A percentile compares a stretch with the other conserved stretches of the same genome.
Evolutionary conservation across 139 green algal species (phyloP).

Genomic region (Pleodorina starrii): DNA sequence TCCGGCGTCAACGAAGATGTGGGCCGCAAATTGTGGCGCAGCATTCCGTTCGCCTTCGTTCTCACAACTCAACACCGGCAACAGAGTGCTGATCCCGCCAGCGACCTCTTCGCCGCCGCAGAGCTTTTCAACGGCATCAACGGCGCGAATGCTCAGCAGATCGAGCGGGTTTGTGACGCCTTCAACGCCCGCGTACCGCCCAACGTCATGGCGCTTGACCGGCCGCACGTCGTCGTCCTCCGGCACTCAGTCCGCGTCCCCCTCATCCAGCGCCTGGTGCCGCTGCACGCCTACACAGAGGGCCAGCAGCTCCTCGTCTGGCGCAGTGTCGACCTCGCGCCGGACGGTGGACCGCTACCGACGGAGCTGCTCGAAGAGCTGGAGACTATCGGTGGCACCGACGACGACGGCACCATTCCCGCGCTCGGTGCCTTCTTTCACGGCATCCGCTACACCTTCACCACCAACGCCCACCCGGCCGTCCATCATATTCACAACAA

Average conservation of each 20-base stretch:
- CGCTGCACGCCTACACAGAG: background rate
- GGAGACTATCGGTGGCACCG: background rate
- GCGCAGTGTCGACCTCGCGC: background rate
- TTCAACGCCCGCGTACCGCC: background rate
- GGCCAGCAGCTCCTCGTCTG: background rate
- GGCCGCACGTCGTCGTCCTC: background rate
- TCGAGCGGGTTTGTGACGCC: background rate
- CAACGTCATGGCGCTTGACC: background rate
- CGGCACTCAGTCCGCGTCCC: background rate
- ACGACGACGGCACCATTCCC: background rate
- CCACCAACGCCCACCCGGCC: background rate
- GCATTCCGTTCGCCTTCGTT: background rate
- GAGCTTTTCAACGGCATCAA: constrained; percentile 1
- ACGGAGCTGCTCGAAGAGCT: background rate
- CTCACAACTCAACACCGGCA: background rate
- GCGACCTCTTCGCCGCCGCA: background rate
- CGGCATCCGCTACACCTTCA: background rate
- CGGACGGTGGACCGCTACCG: background rate
- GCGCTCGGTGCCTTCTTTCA: background rate
- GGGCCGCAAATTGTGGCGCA: background rate
- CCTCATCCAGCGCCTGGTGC: background rate
- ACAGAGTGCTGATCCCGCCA: no score
- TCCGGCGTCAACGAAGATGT: background rate
- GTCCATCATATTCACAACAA: constrained; percentile 14
- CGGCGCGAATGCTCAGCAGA: background rate